A percentile compares a stretch with the other conserved stretches of the same genome.
Conservation (phyloP, 2,329 filamentous ascomycete species). For the Kalmusia sp. region DNA sequence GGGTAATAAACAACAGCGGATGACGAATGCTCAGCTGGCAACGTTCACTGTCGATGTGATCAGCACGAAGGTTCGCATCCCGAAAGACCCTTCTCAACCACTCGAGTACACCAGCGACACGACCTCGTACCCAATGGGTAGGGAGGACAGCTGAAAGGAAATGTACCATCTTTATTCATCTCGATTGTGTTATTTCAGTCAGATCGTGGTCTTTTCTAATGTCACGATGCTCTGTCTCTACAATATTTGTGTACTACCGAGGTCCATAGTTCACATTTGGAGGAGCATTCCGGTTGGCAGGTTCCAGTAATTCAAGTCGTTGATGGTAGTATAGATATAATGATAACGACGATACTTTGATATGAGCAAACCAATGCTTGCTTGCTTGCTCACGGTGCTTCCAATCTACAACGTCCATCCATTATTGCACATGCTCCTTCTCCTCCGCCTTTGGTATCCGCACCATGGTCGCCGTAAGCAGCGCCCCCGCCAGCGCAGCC, state of each 20-base stretch:
- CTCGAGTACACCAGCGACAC: slow-evolving; percentile 25
- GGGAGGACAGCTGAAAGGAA: slow-evolving; percentile 7
- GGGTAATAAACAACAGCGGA: slow-evolving; percentile 17
- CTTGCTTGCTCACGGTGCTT: too few species aligned
- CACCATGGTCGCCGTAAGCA: background rate
- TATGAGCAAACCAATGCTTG: too few species aligned
- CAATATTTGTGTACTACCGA: too few species aligned
- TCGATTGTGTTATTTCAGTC: too few species aligned
- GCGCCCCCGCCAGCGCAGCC: background rate
- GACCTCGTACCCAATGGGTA: slow-evolving; percentile 26
- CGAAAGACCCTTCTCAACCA: slow-evolving; percentile 13
- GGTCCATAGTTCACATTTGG: too few species aligned
- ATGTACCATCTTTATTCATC: slow-evolving; percentile 2
- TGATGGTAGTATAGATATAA: too few species aligned
- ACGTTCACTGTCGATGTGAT: slow-evolving; percentile 25
- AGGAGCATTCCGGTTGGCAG: too few species aligned
- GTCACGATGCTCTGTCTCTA: too few species aligned
- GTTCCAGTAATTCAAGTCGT: too few species aligned
- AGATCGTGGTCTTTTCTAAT: too few species aligned
- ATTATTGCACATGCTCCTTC: slow-evolving; percentile 1
- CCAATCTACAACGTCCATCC: too few species aligned
- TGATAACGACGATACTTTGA: background rate
- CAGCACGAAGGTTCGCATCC: slow-evolving; percentile 26
- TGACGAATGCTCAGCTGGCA: slow-evolving; percentile 18
- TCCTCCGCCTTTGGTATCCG: background rate